A percentile compares a stretch with the other conserved stretches of the same genome.
These are phyloP conservation scores for Nicotiana otophora DNA, from an alignment of 257 asterid species.

Conservation along the genomic window DNA sequence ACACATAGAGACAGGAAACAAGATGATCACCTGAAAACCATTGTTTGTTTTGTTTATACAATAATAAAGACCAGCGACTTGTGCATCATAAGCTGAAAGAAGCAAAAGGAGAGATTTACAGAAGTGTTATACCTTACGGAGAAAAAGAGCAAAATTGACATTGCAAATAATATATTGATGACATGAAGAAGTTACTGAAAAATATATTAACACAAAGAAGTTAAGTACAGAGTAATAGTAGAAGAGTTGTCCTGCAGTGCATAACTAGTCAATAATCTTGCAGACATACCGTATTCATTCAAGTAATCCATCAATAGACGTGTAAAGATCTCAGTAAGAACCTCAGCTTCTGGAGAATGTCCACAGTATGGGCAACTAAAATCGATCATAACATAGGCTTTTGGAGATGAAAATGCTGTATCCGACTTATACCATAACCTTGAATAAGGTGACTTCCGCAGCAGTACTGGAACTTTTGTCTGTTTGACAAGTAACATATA, in stretches of 20 bases:
- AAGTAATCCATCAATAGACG: conserved; percentile 89
- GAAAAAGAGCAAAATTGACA: conserved; percentile 9
- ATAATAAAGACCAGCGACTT: conserved; percentile 96
- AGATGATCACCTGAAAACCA: conserved; percentile 80
- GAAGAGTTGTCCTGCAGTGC: not conserved
- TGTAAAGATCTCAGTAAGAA: conserved; percentile 78
- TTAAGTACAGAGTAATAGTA: not conserved
- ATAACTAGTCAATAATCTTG: not conserved
- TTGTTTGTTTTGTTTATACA: conserved; percentile 47
- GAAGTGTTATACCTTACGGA: not conserved
- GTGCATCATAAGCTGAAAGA: conserved; percentile 87
- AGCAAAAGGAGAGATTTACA: conserved; percentile 13
- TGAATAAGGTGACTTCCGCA: conserved; percentile 77
- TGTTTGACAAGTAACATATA: conserved; percentile 32
- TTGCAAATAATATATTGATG: not conserved
- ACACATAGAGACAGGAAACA: not conserved
- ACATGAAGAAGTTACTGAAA: not conserved
- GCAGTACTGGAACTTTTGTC: conserved; percentile 57
- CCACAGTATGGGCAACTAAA: conserved; percentile 85
- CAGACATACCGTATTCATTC: conserved; percentile 80
- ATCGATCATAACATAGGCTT: conserved; percentile 82
- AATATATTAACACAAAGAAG: not conserved
- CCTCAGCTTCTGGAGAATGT: conserved; percentile 77
- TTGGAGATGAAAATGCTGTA: conserved; percentile 73
- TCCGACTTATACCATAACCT: conserved; percentile 97